These are phyloP conservation scores for Flueggea neowawraea DNA, from an alignment of 441 rosid species.

Conservation along the genomic window DNA sequence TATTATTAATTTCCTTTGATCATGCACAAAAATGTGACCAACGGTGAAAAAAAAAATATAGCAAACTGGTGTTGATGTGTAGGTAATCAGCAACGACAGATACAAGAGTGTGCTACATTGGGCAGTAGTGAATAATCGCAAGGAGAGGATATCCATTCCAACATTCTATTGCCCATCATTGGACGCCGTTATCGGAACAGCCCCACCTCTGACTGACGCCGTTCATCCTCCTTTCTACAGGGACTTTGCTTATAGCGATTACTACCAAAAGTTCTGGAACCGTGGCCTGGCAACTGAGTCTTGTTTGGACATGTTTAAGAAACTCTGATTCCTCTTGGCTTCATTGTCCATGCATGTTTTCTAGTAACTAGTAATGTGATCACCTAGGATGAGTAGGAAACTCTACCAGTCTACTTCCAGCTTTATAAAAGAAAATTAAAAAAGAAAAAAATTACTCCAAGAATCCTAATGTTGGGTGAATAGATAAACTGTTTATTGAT, in stretches of 20 bases:
- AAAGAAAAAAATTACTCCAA: too few relatives aligned
- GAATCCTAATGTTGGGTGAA: too few relatives aligned
- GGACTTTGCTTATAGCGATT: conserved; percentile 25
- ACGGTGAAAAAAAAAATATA: too few relatives aligned
- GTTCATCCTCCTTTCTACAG: conserved; percentile 22
- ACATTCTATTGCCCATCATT: conserved; percentile 47
- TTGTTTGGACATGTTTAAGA: conserved; percentile 30
- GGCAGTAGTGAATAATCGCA: conserved; percentile 37
- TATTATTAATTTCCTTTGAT: too few relatives aligned
- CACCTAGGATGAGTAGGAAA: too few relatives aligned
- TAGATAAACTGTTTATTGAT: too few relatives aligned
- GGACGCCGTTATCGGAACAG: conserved; percentile 35
- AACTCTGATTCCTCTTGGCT: too few relatives aligned
- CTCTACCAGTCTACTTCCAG: too few relatives aligned
- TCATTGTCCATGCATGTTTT: too few relatives aligned
- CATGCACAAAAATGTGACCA: too few relatives aligned
- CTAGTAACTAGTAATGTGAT: too few relatives aligned
- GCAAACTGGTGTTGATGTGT: not conserved
- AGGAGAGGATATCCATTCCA: conserved; percentile 46
- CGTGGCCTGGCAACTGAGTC: conserved; percentile 21
- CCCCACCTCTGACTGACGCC: conserved; percentile 14
- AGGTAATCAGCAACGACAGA: conserved; percentile 40
- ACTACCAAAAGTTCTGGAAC: conserved; percentile 35
- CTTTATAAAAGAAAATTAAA: too few relatives aligned
- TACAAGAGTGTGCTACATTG: conserved; percentile 53